Base-by-base conservation (phyloP, 116 monocot species). In the Cymodocea nodosa region DNA sequence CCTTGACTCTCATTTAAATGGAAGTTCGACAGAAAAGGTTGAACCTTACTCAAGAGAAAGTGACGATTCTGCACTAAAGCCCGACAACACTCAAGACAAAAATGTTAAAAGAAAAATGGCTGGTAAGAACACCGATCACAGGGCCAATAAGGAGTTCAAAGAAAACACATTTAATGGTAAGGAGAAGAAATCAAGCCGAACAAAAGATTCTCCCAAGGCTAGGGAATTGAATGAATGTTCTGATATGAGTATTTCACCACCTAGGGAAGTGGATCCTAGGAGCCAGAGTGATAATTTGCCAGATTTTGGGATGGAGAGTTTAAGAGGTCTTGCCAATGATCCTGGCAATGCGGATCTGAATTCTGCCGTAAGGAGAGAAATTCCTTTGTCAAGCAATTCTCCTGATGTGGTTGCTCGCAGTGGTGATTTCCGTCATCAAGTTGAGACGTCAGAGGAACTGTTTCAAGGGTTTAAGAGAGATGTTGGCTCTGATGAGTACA, bases 231-330 rank as follows among this genome's bases (percentile, higher is more conserved):
- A 62, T 51, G 23, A 56, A 2, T n/a, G 3, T 2, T 82, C 80
- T 25, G 72, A 83, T 70, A 86, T 77, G 80, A 73, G 67, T 59
- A 75, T 83, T 48, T 82, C 80, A 15, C 63, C 74, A 15, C 23
- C 69, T 37, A 30, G 24, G 48, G 17, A 57, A 59, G 24, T 44
- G 4, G 17, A 8, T 24, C 35, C 40, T 25, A 57, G 36, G 62
- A 39, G 50, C 14, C 59, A 10, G 15, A 11, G 16, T 6, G 56
- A 40, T 5, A 14, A 67, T 67, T 0, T 18, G 18, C 18, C 62
- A 36, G n/a, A 17, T 4, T 62, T 37, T 25, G 5, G 23, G 23
- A 58, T 24, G 22, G 20, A 20, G 50, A 44, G 44, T 10, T 0
- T 44, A 44, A 49, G 22, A 15, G 15, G 9, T 0, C 64, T 15